Conservation (phyloP, 2,329 filamentous ascomycete species). For the Zasmidium cellare region DNA sequence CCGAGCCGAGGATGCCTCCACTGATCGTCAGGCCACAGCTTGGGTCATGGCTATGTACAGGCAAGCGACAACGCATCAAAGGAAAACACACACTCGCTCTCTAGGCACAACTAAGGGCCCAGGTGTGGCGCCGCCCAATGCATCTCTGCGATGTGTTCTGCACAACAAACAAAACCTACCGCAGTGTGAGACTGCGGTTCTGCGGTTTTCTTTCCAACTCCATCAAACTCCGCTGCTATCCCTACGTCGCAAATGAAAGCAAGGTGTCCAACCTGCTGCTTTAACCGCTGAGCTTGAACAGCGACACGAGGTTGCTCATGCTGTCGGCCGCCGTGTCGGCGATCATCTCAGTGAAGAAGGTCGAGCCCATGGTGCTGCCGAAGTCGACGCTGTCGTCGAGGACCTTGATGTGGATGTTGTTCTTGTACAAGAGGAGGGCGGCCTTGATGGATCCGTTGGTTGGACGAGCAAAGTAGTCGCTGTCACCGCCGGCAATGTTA, state of each 20-base stretch:
- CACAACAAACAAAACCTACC: too few relatives aligned
- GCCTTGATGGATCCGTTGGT: constrained; percentile 60
- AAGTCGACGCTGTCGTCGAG: constrained; percentile 43
- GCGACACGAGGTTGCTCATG: constrained; percentile 35
- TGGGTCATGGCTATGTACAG: constrained; percentile 7
- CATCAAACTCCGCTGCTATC: constrained; percentile 6
- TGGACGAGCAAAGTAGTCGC: constrained; percentile 72
- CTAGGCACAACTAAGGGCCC: background rate
- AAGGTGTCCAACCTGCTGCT: background rate
- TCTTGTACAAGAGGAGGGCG: constrained; percentile 61
- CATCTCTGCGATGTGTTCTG: background rate
- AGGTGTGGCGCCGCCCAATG: background rate
- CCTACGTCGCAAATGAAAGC: background rate
- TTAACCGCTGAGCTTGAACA: constrained; percentile 35
- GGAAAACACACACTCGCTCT: background rate
- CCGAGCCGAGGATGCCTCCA: background rate
- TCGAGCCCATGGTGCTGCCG: constrained; percentile 33
- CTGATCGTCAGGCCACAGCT: too few relatives aligned
- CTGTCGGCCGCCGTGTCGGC: constrained; percentile 34
- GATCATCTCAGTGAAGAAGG: constrained; percentile 36
- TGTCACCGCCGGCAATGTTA: constrained; percentile 63
- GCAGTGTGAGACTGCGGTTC: background rate
- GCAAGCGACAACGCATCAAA: background rate
- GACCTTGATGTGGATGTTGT: constrained; percentile 58
- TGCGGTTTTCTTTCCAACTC: background rate